Evolutionary conservation across 75 land plant species (phyloP).

Genomic region (Gnetum montanum): DNA sequence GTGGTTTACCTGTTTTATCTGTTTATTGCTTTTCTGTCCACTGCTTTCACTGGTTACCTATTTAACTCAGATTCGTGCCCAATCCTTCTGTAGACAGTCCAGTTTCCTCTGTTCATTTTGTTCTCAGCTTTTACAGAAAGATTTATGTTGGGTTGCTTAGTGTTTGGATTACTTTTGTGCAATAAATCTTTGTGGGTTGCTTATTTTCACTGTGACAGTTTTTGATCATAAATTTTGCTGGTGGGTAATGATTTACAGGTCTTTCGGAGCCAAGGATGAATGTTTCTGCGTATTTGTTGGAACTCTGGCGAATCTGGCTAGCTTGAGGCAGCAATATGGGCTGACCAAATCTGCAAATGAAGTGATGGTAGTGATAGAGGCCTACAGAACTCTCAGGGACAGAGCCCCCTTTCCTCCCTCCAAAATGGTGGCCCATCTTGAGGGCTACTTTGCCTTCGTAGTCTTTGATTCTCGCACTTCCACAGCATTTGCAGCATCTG

Average conservation of each 20-base stretch:
- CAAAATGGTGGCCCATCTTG: conserved; percentile 48
- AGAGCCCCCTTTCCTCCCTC: conserved; percentile 73
- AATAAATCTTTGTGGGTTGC: background rate
- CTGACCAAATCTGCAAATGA: conserved; percentile 48
- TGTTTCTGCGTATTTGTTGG: conserved; percentile 70
- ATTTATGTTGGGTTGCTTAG: no score
- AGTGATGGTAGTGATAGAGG: conserved; percentile 52
- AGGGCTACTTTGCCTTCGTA: conserved; percentile 67
- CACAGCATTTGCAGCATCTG: conserved; percentile 24
- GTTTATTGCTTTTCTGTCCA: no score
- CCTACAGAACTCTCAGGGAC: conserved; percentile 63
- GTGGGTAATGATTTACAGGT: conserved; percentile 18
- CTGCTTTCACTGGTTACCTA: no score
- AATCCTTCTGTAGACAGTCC: background rate
- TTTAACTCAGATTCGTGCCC: no score
- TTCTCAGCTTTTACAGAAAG: background rate
- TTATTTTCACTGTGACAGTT: background rate
- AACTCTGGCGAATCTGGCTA: conserved; percentile 38
- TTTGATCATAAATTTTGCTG: background rate
- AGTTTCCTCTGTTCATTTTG: background rate
- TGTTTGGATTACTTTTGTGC: background rate
- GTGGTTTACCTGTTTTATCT: no score
- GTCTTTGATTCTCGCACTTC: conserved; percentile 38
- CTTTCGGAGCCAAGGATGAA: conserved; percentile 46
- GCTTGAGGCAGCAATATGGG: conserved; percentile 60